phyloP scores from a whole-genome alignment of 73 alveolate species.

The Tetrahymena malaccensis region DNA sequence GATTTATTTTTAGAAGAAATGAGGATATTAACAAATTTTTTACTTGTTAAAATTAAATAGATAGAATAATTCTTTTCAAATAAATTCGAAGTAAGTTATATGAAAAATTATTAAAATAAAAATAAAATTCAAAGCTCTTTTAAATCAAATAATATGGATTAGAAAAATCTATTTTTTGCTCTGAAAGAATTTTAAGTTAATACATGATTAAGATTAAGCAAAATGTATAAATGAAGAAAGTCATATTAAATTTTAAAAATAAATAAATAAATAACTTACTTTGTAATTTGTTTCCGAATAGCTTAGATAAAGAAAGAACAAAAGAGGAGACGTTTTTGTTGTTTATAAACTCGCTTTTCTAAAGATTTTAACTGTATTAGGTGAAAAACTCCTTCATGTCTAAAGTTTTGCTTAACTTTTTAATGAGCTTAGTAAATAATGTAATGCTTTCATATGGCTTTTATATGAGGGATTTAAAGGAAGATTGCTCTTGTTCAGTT shows the following conservation, averaged over 20 bases:
- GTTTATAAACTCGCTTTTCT: not conserved
- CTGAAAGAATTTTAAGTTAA: too few relatives aligned
- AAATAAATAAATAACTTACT: not conserved
- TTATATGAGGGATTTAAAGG: not conserved
- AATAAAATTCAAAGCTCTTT: too few relatives aligned
- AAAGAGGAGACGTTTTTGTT: not conserved
- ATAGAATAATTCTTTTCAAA: too few relatives aligned
- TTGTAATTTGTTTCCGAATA: not conserved
- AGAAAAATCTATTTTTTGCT: not conserved
- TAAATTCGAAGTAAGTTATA: too few relatives aligned
- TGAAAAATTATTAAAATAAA: too few relatives aligned
- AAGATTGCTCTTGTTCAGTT: not conserved
- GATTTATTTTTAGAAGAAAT: too few relatives aligned
- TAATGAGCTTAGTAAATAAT: not conserved
- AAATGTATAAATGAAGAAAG: too few relatives aligned
- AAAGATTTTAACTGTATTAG: not conserved
- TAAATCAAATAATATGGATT: not conserved
- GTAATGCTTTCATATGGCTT: not conserved
- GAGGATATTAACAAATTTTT: too few relatives aligned
- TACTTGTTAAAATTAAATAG: too few relatives aligned
- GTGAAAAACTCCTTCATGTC: not conserved
- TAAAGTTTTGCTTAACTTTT: not conserved
- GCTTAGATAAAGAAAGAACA: not conserved
- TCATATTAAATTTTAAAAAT: too few relatives aligned
- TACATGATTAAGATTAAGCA: too few relatives aligned